A percentile compares a stretch with the other conserved stretches of the same genome.
Conservation (phyloP, 1,139 yeast genomes). For the Geotrichum phurueaensis region DNA sequence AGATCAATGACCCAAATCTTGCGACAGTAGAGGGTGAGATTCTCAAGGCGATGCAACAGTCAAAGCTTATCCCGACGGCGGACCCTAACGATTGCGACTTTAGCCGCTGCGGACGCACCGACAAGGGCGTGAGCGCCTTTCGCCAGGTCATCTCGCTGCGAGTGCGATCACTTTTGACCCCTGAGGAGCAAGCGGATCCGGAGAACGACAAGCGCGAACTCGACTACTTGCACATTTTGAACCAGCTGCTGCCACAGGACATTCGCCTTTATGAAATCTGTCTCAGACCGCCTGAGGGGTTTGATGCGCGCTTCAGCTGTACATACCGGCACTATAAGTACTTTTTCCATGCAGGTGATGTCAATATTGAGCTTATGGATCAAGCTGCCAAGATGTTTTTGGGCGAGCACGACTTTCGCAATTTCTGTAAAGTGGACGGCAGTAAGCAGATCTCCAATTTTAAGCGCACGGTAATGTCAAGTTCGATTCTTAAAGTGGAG, state of each 20-base stretch:
- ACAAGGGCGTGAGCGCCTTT: slow-evolving; percentile 94
- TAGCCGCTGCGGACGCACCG: slow-evolving; percentile 95
- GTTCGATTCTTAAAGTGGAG: slow-evolving; percentile 26
- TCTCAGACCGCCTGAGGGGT: slow-evolving; percentile 70
- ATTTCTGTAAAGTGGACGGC: slow-evolving; percentile 91
- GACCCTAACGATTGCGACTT: slow-evolving; percentile 60
- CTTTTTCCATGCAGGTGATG: slow-evolving; percentile 48
- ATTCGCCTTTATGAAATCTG: slow-evolving; percentile 78
- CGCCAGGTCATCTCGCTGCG: slow-evolving; percentile 82
- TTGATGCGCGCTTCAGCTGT: slow-evolving; percentile 94
- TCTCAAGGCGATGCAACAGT: slow-evolving; percentile 60
- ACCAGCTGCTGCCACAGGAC: slow-evolving; percentile 72
- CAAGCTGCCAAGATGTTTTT: slow-evolving; percentile 58
- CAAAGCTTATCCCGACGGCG: slow-evolving; percentile 58
- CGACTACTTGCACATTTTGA: slow-evolving; percentile 68
- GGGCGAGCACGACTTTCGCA: slow-evolving; percentile 87
- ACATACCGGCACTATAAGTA: slow-evolving; percentile 77
- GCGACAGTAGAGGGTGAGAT: slow-evolving; percentile 85
- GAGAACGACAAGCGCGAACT: slow-evolving; percentile 59
- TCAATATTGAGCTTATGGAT: slow-evolving; percentile 63
- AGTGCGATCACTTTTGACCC: slow-evolving; percentile 61
- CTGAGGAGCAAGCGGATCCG: slow-evolving; percentile 52
- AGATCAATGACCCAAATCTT: slow-evolving; percentile 56
- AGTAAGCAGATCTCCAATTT: slow-evolving; percentile 84
- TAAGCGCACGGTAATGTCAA: slow-evolving; percentile 45